A percentile compares a stretch with the other conserved stretches of the same genome.
Conservation (phyloP, 2,329 filamentous ascomycete genomes). For the Calonectria hongkongensis region DNA sequence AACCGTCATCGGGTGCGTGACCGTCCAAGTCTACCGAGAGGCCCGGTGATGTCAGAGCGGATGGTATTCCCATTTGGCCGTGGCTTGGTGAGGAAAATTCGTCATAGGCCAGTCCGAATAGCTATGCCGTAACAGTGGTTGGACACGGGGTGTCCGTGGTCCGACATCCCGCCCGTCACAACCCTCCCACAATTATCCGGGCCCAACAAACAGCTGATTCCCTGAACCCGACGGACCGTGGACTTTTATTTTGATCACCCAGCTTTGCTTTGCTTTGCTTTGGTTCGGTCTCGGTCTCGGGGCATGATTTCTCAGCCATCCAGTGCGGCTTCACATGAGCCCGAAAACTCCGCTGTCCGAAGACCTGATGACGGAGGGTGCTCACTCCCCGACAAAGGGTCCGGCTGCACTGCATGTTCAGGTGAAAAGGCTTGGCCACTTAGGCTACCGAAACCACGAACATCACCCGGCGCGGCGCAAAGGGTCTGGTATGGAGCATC, state of each 20-base stretch:
- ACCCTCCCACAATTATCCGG: conserved; percentile 28
- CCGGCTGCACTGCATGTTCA: conserved; percentile 22
- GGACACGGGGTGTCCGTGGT: conserved; percentile 40
- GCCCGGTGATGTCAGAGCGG: conserved; percentile 27
- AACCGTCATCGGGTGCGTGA: conserved; percentile 21
- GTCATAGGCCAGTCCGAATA: conserved; percentile 32
- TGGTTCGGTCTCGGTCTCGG: conserved; percentile 23
- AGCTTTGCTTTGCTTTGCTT: not conserved
- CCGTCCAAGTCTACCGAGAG: conserved; percentile 1
- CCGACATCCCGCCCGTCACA: conserved; percentile 26
- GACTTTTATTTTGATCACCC: conserved; percentile 7
- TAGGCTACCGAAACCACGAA: conserved; percentile 25
- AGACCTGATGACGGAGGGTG: conserved; percentile 25
- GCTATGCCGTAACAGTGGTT: conserved; percentile 36
- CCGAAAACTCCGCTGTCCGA: conserved; percentile 19
- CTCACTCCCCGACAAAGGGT: conserved; percentile 4
- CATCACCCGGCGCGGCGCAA: conserved; percentile 12
- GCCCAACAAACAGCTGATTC: conserved; percentile 39
- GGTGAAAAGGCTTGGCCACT: conserved; percentile 1
- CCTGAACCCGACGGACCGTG: conserved; percentile 22
- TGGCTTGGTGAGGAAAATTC: conserved; percentile 31
- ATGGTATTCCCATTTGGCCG: conserved; percentile 24
- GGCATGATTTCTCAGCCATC: conserved; percentile 3
- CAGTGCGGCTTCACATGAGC: conserved; percentile 19
- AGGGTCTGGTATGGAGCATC: conserved; percentile 10